Conservation (phyloP, 176 grass and related monocot species). For the Musa troglodytarum region DNA sequence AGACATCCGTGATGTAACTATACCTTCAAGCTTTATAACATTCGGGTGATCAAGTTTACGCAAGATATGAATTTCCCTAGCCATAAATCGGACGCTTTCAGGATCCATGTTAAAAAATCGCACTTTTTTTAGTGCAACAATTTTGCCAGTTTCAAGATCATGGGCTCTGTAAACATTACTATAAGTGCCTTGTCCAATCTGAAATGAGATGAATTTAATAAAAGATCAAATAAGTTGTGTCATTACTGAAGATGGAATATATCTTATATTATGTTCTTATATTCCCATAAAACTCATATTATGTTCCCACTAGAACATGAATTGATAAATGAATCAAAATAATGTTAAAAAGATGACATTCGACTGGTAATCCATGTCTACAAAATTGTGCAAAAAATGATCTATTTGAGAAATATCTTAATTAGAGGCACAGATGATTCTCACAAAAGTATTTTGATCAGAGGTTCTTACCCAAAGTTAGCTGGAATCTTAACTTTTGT, state of each 20-base stretch:
- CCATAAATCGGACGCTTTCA: constrained; percentile 77
- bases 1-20: constrained; percentile 56
- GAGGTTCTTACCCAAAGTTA: not conserved
- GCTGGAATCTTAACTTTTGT: not conserved
- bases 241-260: not conserved
- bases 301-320: no score
- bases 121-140: constrained; percentile 65
- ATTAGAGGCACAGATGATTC: not conserved
- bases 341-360: not conserved
- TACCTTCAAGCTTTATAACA: constrained; percentile 55
- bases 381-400: no score
- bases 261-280: no score
- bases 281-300: no score
- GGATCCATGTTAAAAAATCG: constrained; percentile 70
- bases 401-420: not conserved
- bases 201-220: not conserved
- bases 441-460: not conserved
- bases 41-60: constrained; percentile 52
- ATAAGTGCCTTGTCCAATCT: constrained; percentile 76
- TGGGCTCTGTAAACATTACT: constrained; percentile 65
- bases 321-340: not conserved
- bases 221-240: not conserved
- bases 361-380: not conserved
- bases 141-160: constrained; percentile 53
- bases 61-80: constrained; percentile 63